Evolutionary conservation across 495 filamentous ascomycete genomes (phyloP).

Genomic region (Hypoxylon cercidicola): DNA sequence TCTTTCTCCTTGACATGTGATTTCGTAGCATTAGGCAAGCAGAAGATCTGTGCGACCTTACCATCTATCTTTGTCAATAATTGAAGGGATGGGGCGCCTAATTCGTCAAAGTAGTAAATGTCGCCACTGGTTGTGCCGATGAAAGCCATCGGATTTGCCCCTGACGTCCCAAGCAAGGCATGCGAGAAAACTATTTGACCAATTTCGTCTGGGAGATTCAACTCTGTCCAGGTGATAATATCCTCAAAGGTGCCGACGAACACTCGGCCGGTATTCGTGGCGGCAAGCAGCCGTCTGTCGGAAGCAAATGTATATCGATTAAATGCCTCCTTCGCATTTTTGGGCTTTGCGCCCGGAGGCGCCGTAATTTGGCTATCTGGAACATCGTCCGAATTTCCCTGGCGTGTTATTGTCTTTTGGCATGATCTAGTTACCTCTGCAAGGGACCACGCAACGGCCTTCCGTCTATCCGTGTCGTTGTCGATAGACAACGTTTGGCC

Average conservation of each 20-base stretch:
- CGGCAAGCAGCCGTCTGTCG: conserved; percentile 64
- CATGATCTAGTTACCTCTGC: conserved; percentile 29
- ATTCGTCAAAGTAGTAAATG: conserved; percentile 58
- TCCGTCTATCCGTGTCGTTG: conserved; percentile 2
- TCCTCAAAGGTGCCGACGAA: conserved; percentile 58
- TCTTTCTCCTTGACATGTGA: not conserved
- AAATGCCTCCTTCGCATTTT: conserved; percentile 58
- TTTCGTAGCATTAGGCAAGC: conserved; percentile 30
- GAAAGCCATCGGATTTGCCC: conserved; percentile 51
- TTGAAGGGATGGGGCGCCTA: conserved; percentile 31
- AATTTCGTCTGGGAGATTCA: conserved; percentile 47
- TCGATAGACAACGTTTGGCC: conserved; percentile 1
- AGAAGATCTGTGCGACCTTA: conserved; percentile 66
- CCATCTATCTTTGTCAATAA: conserved; percentile 47
- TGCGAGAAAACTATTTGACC: conserved; percentile 43
- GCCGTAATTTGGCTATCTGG: not conserved
- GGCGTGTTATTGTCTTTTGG: not conserved
- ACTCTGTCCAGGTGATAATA: conserved; percentile 51
- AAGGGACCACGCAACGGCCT: conserved; percentile 27
- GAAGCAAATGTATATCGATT: conserved; percentile 74
- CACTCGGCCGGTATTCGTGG: conserved; percentile 68
- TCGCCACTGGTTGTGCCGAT: conserved; percentile 65
- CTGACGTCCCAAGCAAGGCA: conserved; percentile 32
- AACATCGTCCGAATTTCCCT: not conserved
- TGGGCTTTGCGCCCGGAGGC: conserved; percentile 33